Conservation (phyloP, 2,329 filamentous ascomycete genomes). For the Dothidotthia symphoricarpi region DNA sequence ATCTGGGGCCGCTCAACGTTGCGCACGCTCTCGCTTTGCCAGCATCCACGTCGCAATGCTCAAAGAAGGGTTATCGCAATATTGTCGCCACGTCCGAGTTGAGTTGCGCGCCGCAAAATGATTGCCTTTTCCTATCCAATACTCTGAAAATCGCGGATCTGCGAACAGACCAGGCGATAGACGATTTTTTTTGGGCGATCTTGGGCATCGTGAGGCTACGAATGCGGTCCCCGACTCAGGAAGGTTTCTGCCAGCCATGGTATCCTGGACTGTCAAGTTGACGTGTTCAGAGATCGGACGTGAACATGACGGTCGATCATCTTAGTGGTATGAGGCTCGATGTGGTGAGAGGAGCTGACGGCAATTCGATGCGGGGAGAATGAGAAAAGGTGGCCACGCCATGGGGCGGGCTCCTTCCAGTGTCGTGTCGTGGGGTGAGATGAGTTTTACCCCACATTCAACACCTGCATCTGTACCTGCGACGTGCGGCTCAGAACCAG, state of each 20-base stretch:
- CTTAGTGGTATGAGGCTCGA: too few species aligned
- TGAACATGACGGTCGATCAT: too few species aligned
- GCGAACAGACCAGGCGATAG: slow-evolving; percentile 6
- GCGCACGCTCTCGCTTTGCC: slow-evolving; percentile 3
- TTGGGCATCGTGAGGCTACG: slow-evolving; percentile 20
- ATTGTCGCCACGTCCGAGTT: slow-evolving; percentile 5
- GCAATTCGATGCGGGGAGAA: too few species aligned
- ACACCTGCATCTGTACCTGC: too few species aligned
- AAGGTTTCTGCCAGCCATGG: slow-evolving; percentile 14
- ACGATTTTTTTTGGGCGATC: neutral
- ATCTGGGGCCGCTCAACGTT: neutral
- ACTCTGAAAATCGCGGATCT: neutral
- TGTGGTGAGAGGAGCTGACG: too few species aligned
- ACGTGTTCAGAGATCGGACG: slow-evolving; percentile 7
- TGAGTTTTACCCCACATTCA: too few species aligned
- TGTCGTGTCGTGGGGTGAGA: too few species aligned
- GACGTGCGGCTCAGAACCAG: too few species aligned
- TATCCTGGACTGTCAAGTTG: slow-evolving; percentile 9
- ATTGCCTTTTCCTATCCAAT: neutral
- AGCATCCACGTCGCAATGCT: neutral
- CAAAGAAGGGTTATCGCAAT: too few species aligned
- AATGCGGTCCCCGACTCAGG: slow-evolving; percentile 10
- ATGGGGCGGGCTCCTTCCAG: too few species aligned
- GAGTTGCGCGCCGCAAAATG: too few species aligned
- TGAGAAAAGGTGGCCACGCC: too few species aligned